Base-by-base conservation (phyloP, 371 early-diverging fungal genomes). In the Mucor racemosus region DNA sequence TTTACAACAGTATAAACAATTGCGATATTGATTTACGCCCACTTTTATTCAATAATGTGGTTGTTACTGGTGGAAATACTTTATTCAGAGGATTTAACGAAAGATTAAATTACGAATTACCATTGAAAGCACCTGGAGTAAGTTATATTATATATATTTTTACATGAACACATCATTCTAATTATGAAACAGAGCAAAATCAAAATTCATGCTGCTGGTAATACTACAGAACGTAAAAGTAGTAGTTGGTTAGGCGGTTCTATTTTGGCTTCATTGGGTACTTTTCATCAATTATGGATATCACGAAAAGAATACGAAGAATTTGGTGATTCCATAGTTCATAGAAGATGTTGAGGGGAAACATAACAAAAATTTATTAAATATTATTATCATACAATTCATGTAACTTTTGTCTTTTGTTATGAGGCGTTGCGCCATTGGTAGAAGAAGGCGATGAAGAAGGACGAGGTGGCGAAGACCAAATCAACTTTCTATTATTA, bases 281-380 rank as follows among this genome's bases (percentile, higher is more conserved):
- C 95, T 0, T 99, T 99, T 86, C 96, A 97, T 73, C 97, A 96
- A 78, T 84, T 99, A 63, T 98, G 98, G 98, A 90, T 99, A 15
- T 93, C 96, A 33, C 92, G 92, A 74, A 85, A 92, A 53, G 97
- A 99, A 76, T 99, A 96, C 72, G 92, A 94, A 53, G 99, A 99
- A 77, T 76, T 82, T 33, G 99, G 99, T 46, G 74, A 85, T 14
- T 78, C 88, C 21, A 90, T 93, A 65, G 90, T 97, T 17, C 95
- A 97, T 74, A 94, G 92, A 71, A 94, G 94, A 66, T 95, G 94
- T 68, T 82, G 87, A 93, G 82, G 78, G 7, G 26, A 26, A 26
- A 26, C 26, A 26, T 15, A n/a, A 55, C 15, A 55, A 56, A 56
- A 54, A 34, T 8, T 15, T 17, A 56, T 34, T 35, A 19, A 17